phyloP scores from a whole-genome alignment of 208 protist species.

The Acanthamoeba sp. region DNA sequence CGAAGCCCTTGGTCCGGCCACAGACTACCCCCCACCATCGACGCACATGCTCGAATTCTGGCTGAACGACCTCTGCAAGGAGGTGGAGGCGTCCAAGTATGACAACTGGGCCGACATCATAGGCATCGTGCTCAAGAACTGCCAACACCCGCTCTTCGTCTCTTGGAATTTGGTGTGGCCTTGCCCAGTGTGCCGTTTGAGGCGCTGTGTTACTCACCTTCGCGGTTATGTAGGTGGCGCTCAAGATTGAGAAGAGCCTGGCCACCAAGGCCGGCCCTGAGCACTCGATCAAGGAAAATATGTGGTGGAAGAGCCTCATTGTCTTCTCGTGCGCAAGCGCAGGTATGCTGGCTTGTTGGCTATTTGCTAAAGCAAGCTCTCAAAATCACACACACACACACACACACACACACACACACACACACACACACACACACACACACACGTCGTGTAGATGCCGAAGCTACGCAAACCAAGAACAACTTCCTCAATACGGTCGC shows the following conservation, averaged over 20 bases:
- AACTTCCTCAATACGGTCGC: slow-evolving; percentile 66
- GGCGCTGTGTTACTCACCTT: neutral
- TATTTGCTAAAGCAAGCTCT: neutral
- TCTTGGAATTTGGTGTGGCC: slow-evolving; percentile 48
- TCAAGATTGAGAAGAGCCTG: slow-evolving; percentile 59
- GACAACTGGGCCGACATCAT: slow-evolving; percentile 47
- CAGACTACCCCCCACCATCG: neutral
- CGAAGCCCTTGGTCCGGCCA: slow-evolving; percentile 4
- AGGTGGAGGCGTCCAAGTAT: slow-evolving; percentile 6
- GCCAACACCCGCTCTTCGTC: slow-evolving; percentile 68
- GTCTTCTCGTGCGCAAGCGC: slow-evolving; percentile 62
- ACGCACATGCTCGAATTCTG: slow-evolving; percentile 23
- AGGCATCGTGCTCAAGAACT: neutral
- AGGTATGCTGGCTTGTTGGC: neutral
- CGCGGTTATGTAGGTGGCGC: neutral
- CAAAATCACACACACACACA: neutral
- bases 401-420: neutral
- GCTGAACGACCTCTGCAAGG: slow-evolving; percentile 52
- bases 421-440: neutral
- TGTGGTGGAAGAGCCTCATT: slow-evolving; percentile 72
- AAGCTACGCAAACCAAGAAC: slow-evolving; percentile 59
- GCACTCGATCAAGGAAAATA: slow-evolving; percentile 61
- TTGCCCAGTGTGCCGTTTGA: neutral
- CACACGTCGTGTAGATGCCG: slow-evolving; percentile 46
- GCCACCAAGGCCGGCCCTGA: neutral